phyloP scores from a whole-genome alignment of 345 rosid species.

The Linum trigynum region DNA sequence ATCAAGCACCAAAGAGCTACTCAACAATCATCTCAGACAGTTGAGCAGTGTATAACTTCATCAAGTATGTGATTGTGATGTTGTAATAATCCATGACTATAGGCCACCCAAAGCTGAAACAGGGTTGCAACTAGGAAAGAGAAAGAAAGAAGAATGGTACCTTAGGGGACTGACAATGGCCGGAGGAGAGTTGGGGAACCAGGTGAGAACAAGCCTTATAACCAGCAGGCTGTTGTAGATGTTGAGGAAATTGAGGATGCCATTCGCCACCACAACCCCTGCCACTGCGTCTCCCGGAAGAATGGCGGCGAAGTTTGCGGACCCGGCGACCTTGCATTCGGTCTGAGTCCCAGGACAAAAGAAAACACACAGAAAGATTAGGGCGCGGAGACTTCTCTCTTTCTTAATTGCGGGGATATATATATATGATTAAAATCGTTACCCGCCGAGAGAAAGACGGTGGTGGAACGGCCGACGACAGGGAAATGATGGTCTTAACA shows the following conservation, averaged over 20 bases:
- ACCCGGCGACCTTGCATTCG: constrained; percentile 24
- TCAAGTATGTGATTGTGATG: neutral
- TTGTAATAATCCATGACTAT: no score
- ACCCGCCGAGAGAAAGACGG: neutral
- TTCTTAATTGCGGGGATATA: neutral
- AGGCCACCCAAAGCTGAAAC: no score
- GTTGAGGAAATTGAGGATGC: constrained; percentile 64
- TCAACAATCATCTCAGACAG: neutral
- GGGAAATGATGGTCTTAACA: constrained; percentile 30
- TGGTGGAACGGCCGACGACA: constrained; percentile 43
- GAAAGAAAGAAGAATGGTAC: constrained; percentile 22
- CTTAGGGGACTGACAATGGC: constrained; percentile 93
- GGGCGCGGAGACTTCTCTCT: neutral
- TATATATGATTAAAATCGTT: neutral
- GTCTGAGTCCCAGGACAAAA: constrained; percentile 22
- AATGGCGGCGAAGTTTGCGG: constrained; percentile 57
- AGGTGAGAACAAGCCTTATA: constrained; percentile 77
- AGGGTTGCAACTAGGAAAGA: neutral
- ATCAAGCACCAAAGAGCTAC: neutral
- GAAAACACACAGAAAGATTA: neutral
- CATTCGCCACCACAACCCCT: constrained; percentile 80
- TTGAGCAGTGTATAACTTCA: neutral
- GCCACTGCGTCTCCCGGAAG: constrained; percentile 88
- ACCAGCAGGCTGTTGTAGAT: constrained; percentile 74
- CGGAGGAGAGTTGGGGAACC: constrained; percentile 95